Evolutionary conservation across 345 rosid species (phyloP), one percentile per base, ranked within the genome.

Genomic region (Litchi chinensis): DNA sequence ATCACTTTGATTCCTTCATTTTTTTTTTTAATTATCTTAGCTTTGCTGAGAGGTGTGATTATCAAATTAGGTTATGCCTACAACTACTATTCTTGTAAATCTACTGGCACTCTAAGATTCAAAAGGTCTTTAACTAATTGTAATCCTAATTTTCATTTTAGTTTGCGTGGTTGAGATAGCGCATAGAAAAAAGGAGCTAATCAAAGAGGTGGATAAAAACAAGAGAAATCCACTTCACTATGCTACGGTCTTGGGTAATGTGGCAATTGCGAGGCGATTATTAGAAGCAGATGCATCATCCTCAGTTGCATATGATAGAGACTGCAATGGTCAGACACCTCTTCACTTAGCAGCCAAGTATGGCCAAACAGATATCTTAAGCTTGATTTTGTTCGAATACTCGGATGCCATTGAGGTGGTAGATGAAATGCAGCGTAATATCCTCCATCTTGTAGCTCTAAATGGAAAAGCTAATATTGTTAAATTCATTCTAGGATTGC

Each of bases 221-320:
- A 5, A 13, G 26, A 71, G 75, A 64, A 71, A 71, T 71, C 75
- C 48, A 5, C 65, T 71, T 54, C 65, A 71, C n/a, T 71, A 10
- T 10, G 64, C 65, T 9, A 44, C 65, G 3, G 26, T 43, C 46
- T 28, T 41, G 2, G 46, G 75, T 71, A 32, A 32, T 52, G 64
- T 19, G 0, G 6, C 21, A 71, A 54, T 71, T 40, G 24, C 63
- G 9, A 13, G 32, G 15, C 26, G 12, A 8, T 18, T 71, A 10
- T 19, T 56, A 52, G 5, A 2, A 9, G 75, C 0, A 52, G 37
- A 54, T 11, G 54, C 10, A 11, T 0, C 1, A 2, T 60, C 57
- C 15, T 52, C 4, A 1, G 7, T 52, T 52, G 16, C 41, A 21
- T 52, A 71, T 52, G 1, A 71, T 52, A 12, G 0, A 4, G 63